These are phyloP conservation scores for Phytophthora europaea DNA, from an alignment of 352 stramenopile species.

Conservation along the genomic window DNA sequence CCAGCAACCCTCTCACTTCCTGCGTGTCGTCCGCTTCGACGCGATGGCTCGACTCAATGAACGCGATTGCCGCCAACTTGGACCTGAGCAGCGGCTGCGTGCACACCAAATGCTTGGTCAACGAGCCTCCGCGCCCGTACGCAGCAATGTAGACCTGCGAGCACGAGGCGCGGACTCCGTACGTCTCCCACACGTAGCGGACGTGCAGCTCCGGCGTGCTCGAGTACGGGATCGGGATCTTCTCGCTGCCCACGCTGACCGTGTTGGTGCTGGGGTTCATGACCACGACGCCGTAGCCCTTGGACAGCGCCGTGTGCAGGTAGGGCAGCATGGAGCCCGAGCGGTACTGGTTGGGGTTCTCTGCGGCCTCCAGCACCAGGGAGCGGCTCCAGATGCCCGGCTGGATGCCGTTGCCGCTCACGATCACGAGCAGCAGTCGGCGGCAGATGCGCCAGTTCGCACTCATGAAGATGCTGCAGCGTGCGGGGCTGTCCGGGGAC, in stretches of 20 bases:
- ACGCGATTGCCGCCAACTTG: slow-evolving; percentile 79
- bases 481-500: slow-evolving; percentile 67
- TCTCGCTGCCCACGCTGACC: slow-evolving; percentile 73
- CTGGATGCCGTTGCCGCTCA: slow-evolving; percentile 88
- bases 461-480: slow-evolving; percentile 86
- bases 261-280: slow-evolving; percentile 86
- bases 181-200: slow-evolving; percentile 87
- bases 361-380: slow-evolving; percentile 77
- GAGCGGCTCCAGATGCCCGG: slow-evolving; percentile 89
- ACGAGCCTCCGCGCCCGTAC: slow-evolving; percentile 74
- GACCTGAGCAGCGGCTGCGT: slow-evolving; percentile 69
- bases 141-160: slow-evolving; percentile 85
- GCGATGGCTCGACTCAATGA: slow-evolving; percentile 87
- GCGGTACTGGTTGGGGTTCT: slow-evolving; percentile 82
- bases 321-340: slow-evolving; percentile 88
- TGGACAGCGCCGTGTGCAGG: slow-evolving; percentile 79
- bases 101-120: slow-evolving; percentile 83
- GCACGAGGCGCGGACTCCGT: slow-evolving; percentile 71
- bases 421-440: slow-evolving; percentile 79
- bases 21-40: slow-evolving; percentile 71
- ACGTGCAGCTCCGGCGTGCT: slow-evolving; percentile 84
- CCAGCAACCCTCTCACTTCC: slow-evolving; percentile 72
- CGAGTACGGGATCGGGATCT: slow-evolving; percentile 81
- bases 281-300: slow-evolving; percentile 86
- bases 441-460: slow-evolving; percentile 87